Evolutionary conservation across 768 basidiomycete genomes (phyloP).

Genomic region (Kwoniella mangroviensis): DNA sequence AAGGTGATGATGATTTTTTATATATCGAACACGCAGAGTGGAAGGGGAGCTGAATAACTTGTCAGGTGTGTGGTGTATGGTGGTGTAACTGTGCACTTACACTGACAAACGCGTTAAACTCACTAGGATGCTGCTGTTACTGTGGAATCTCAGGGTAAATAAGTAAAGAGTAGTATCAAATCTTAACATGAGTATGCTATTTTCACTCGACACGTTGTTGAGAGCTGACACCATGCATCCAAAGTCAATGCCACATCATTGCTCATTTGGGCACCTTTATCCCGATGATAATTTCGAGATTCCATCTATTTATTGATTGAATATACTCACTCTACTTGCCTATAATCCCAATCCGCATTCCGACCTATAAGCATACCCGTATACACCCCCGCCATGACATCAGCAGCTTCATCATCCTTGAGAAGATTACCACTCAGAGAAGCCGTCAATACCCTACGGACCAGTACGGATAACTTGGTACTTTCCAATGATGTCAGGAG

Average conservation of each 20-base stretch:
- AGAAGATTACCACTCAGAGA: slow-evolving; percentile 28
- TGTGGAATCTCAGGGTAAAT: too few species aligned
- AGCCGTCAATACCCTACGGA: slow-evolving; percentile 21
- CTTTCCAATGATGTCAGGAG: slow-evolving; percentile 28
- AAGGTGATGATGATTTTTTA: slow-evolving; percentile 1
- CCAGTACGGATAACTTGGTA: slow-evolving; percentile 16
- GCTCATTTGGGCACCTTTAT: neutral
- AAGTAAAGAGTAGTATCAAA: too few species aligned
- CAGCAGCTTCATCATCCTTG: slow-evolving; percentile 8
- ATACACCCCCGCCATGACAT: slow-evolving; percentile 6
- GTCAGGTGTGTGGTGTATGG: too few species aligned
- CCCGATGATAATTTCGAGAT: neutral
- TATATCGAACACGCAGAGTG: neutral
- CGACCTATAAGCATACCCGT: neutral
- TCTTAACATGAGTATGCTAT: too few species aligned
- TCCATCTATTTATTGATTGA: neutral
- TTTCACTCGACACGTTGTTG: neutral
- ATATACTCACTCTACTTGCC: too few species aligned
- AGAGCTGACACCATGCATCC: neutral
- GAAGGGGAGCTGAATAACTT: neutral
- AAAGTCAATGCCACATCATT: neutral
- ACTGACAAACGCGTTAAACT: too few species aligned
- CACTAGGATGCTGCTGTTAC: too few species aligned
- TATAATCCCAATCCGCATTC: too few species aligned
- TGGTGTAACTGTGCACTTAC: too few species aligned